These are phyloP conservation scores for Barnettozyma sucrosica DNA, from an alignment of 805 yeast species.

Conservation along the genomic window DNA sequence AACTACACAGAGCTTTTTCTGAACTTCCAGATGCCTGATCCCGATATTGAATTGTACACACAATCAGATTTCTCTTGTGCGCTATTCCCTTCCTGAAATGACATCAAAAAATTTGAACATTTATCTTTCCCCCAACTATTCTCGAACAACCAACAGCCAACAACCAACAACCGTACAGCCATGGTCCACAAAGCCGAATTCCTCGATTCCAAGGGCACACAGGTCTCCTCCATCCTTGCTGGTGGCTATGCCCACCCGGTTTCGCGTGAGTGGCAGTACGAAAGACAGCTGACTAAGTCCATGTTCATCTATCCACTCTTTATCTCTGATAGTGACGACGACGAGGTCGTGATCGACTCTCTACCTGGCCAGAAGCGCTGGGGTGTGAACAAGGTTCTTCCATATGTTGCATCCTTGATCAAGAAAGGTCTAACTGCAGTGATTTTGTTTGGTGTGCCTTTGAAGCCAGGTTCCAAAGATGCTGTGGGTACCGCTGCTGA, in stretches of 20 bases:
- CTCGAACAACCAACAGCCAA: background rate
- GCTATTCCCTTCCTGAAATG: background rate
- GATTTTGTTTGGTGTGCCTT: constrained; percentile 86
- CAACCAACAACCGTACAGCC: background rate
- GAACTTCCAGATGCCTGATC: too few species aligned
- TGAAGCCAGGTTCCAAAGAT: constrained; percentile 73
- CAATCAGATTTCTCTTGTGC: background rate
- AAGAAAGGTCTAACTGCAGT: constrained; percentile 81
- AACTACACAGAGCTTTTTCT: too few species aligned
- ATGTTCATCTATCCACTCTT: constrained; percentile 93
- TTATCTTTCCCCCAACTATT: background rate
- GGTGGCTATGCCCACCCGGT: constrained; percentile 95
- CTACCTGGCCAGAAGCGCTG: constrained; percentile 84
- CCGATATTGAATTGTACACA: background rate
- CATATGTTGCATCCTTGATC: constrained; percentile 64
- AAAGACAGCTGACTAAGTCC: constrained; percentile 73
- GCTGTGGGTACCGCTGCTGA: constrained; percentile 84
- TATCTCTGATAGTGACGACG: constrained; percentile 75
- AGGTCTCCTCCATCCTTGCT: constrained; percentile 71
- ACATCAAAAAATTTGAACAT: background rate
- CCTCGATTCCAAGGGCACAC: constrained; percentile 49
- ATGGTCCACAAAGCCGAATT: constrained; percentile 71
- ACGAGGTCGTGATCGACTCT: constrained; percentile 65
- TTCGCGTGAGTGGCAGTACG: constrained; percentile 86
- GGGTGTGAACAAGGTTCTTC: constrained; percentile 75